Evolutionary conservation across 345 rosid species (phyloP).

Genomic region (Pistacia vera): DNA sequence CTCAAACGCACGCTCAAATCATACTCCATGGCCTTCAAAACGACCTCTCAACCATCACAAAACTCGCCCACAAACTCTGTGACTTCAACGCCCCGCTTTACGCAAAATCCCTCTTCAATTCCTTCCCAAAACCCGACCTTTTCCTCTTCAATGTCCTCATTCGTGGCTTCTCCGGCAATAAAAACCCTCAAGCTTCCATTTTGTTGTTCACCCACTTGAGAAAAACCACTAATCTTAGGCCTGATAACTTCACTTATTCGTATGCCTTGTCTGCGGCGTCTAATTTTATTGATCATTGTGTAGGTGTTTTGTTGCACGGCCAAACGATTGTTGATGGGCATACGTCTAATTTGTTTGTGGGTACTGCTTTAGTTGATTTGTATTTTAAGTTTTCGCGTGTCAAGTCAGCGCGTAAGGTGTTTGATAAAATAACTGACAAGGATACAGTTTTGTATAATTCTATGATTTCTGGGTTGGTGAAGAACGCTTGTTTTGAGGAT

Average conservation of each 20-base stretch:
- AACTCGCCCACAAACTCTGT: constrained; percentile 68
- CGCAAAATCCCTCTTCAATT: constrained; percentile 56
- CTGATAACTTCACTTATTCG: constrained; percentile 61
- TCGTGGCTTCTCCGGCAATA: constrained; percentile 51
- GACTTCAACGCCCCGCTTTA: constrained; percentile 51
- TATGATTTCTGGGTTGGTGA: constrained; percentile 60
- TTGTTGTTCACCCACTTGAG: constrained; percentile 49
- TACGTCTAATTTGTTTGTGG: constrained; percentile 57
- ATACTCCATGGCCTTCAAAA: constrained; percentile 44
- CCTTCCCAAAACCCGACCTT: constrained; percentile 60
- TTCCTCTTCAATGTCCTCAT: constrained; percentile 79
- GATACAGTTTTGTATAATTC: constrained; percentile 73
- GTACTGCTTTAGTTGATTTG: constrained; percentile 59
- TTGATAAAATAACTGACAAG: constrained; percentile 59
- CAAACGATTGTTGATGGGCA: constrained; percentile 57
- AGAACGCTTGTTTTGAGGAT: constrained; percentile 51
- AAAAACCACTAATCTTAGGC: constrained; percentile 42
- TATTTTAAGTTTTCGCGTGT: constrained; percentile 50
- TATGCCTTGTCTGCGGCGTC: constrained; percentile 59
- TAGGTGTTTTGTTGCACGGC: constrained; percentile 54
- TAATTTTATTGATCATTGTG: constrained; percentile 30
- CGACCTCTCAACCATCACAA: constrained; percentile 62
- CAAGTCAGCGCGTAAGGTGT: constrained; percentile 50
- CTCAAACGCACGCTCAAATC: constrained; percentile 71
- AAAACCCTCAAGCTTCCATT: constrained; percentile 46